These are phyloP conservation scores for Aspergillus bertholletiae DNA, from an alignment of 495 filamentous ascomycete species.

Conservation along the genomic window DNA sequence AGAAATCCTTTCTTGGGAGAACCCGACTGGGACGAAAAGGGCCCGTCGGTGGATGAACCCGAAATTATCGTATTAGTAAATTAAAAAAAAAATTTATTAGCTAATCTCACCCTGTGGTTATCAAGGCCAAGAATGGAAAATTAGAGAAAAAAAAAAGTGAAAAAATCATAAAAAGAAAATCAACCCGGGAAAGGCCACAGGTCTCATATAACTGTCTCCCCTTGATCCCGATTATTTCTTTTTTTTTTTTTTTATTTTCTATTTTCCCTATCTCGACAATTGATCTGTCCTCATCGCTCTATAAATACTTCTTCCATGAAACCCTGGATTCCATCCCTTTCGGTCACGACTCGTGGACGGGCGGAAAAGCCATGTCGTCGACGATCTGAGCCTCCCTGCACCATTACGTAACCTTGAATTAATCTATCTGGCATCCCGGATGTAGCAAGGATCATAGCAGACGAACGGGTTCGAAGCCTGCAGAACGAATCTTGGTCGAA, in stretches of 20 bases:
- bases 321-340: background rate
- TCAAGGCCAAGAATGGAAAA: too few relatives aligned
- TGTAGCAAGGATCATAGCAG: background rate
- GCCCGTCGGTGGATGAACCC: constrained; percentile 1
- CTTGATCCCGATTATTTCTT: background rate
- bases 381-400: constrained; percentile 9
- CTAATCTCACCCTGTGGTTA: too few relatives aligned
- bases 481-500: background rate
- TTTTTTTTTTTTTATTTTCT: background rate
- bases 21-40: background rate
- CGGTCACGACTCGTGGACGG: too few relatives aligned
- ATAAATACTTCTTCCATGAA: background rate
- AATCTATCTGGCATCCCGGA: background rate
- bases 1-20: constrained; percentile 5
- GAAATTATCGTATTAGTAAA: background rate
- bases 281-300: background rate
- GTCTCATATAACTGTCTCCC: background rate
- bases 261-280: background rate
- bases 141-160: too few relatives aligned
- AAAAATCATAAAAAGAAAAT: background rate
- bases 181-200: background rate
- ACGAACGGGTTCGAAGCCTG: constrained; percentile 1
- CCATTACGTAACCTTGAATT: constrained; percentile 8
- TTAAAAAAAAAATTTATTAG: too few relatives aligned
- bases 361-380: too few relatives aligned